Conservation (phyloP, 169 alveolate species). For the Plasmodium vinckei region DNA sequence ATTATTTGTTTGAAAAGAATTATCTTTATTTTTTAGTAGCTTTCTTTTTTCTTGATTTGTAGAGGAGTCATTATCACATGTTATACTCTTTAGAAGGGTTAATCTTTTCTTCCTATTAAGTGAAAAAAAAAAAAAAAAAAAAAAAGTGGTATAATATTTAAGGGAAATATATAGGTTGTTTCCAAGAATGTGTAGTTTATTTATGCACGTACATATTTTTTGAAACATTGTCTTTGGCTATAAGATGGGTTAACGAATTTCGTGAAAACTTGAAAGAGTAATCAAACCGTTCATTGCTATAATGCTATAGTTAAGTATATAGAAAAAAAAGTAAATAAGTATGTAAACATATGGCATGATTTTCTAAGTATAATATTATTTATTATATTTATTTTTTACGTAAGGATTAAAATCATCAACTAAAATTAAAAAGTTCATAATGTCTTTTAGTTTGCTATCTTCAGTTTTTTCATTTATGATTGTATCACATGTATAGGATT, state of each 20-base stretch:
- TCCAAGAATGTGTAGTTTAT: too few species aligned
- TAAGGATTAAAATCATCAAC: conserved; percentile 65
- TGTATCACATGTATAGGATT: neutral
- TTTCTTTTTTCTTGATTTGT: neutral
- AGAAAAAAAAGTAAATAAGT: conserved; percentile 1
- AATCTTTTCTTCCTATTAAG: neutral
- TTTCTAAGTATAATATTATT: too few species aligned
- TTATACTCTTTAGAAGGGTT: neutral
- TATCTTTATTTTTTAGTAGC: neutral
- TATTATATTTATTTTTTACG: conserved; percentile 22
- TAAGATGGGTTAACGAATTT: conserved; percentile 12
- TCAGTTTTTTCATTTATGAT: conserved; percentile 9
- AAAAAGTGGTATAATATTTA: neutral
- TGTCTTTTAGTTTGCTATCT: conserved; percentile 25
- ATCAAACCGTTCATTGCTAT: conserved; percentile 57
- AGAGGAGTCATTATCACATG: conserved; percentile 1
- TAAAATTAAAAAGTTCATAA: conserved; percentile 56
- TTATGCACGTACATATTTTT: conserved; percentile 19
- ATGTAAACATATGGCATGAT: neutral
- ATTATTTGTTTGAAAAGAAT: neutral
- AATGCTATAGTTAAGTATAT: conserved; percentile 14
- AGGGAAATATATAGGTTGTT: neutral
- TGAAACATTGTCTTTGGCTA: neutral
- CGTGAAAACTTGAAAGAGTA: conserved; percentile 43
- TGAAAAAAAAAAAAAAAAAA: neutral